Evolutionary conservation across 2,329 filamentous ascomycete genomes (phyloP).

Genomic region (Ophiocordyceps camponoti-saundersi): DNA sequence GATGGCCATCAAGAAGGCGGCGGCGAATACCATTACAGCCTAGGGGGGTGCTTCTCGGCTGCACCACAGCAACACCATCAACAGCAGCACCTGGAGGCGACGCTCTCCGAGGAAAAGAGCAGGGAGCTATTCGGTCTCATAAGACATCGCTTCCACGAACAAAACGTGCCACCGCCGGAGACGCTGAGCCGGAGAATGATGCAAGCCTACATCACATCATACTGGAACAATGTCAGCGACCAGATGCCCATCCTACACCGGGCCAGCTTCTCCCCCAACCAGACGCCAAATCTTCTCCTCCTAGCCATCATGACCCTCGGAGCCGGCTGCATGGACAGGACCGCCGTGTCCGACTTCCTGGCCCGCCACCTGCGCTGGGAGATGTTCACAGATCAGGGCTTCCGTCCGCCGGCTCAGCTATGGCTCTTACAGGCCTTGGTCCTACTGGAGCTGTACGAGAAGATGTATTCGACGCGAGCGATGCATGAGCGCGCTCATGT

Average conservation of each 20-base stretch:
- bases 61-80: constrained; percentile 61
- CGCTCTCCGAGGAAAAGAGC: constrained; percentile 76
- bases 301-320: constrained; percentile 87
- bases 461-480: constrained; percentile 88
- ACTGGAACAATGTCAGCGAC: constrained; percentile 88
- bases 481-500: constrained; percentile 92
- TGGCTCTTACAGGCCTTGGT: constrained; percentile 92
- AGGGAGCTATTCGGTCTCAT: constrained; percentile 72
- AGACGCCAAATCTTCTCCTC: constrained; percentile 67
- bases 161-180: constrained; percentile 54
- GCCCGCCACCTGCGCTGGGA: constrained; percentile 93
- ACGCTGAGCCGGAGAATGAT: constrained; percentile 83
- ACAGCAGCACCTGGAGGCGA: constrained; percentile 64
- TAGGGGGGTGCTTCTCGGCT: constrained; percentile 40
- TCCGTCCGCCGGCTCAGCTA: constrained; percentile 78
- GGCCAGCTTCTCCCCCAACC: constrained; percentile 80
- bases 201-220: constrained; percentile 84
- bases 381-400: constrained; percentile 82
- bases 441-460: constrained; percentile 85
- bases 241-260: constrained; percentile 91
- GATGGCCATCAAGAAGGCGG: constrained; percentile 31
- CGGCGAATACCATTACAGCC: constrained; percentile 23
- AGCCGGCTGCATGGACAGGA: constrained; percentile 74
- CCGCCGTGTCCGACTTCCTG: constrained; percentile 77
- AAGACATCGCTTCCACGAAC: constrained; percentile 64